These are phyloP conservation scores for Teratosphaeria epicoccoides DNA, from an alignment of 2,329 filamentous ascomycete species.

Conservation along the genomic window DNA sequence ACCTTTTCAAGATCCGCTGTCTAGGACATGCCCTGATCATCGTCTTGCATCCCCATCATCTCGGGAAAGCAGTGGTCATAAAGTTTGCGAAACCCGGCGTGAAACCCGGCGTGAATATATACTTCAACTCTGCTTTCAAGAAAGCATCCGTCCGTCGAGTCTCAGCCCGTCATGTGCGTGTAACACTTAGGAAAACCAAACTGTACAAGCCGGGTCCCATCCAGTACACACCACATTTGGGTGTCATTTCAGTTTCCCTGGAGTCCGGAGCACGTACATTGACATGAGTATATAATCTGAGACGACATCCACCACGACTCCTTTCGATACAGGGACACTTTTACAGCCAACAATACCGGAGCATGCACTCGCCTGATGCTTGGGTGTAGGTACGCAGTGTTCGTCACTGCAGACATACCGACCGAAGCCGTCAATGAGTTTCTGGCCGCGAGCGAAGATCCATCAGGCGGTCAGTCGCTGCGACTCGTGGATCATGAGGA, in stretches of 20 bases:
- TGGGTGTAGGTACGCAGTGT: background rate
- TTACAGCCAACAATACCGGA: background rate
- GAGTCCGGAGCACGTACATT: background rate
- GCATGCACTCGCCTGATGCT: background rate
- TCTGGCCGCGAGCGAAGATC: background rate
- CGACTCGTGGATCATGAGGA: background rate
- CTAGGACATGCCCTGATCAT: background rate
- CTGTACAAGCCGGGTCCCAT: background rate
- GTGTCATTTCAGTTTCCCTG: background rate
- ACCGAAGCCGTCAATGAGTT: background rate
- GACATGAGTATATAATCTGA: background rate
- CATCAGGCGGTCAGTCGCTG: background rate
- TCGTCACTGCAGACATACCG: background rate
- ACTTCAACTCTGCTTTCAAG: background rate
- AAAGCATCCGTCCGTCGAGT: background rate
- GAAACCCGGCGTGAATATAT: no score
- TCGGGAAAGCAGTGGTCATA: no score
- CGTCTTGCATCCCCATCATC: background rate
- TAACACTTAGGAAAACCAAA: background rate
- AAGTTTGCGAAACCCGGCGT: no score
- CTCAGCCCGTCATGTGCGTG: background rate
- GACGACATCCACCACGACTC: background rate
- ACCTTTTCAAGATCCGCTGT: background rate
- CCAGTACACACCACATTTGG: background rate
- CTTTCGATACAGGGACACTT: background rate